phyloP scores from a whole-genome alignment of 75 land plant genomes.

The Picea sitchensis region DNA sequence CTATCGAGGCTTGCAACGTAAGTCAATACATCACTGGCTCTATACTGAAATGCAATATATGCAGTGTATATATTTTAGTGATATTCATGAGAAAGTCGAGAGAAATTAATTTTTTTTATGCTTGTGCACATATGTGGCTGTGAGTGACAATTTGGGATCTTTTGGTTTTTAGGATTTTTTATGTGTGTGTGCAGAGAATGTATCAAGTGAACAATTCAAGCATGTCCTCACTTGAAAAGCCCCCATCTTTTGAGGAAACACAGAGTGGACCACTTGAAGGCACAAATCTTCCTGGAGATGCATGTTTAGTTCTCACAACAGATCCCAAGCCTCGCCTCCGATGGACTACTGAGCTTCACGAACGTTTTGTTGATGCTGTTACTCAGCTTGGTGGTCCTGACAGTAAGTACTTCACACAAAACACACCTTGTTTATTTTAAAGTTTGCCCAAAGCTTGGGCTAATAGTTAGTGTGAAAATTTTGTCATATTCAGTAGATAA shows the following conservation, averaged over 20 bases:
- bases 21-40: neutral
- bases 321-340: conserved; percentile 64
- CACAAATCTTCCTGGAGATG: conserved; percentile 20
- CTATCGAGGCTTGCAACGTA: neutral
- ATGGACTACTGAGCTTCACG: conserved; percentile 73
- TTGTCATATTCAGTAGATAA: neutral
- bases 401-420: conserved; percentile 21
- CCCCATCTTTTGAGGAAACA: conserved; percentile 10
- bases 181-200: conserved; percentile 12
- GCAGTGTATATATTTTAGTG: neutral
- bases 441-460: neutral
- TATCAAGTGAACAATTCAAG: conserved; percentile 10
- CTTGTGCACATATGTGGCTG: neutral
- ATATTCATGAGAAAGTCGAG: neutral
- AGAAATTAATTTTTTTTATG: neutral
- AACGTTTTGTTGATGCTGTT: conserved; percentile 58
- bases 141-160: neutral
- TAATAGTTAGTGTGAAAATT: neutral
- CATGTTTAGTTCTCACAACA: conserved; percentile 37
- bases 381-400: conserved; percentile 64
- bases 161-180: neutral
- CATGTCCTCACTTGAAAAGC: conserved; percentile 9
- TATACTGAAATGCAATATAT: neutral
- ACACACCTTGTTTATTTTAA: neutral
- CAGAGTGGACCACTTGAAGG: conserved; percentile 18